These are phyloP conservation scores for Pythium rhizo-oryzae DNA, from an alignment of 352 stramenopile genomes.

Conservation along the genomic window DNA sequence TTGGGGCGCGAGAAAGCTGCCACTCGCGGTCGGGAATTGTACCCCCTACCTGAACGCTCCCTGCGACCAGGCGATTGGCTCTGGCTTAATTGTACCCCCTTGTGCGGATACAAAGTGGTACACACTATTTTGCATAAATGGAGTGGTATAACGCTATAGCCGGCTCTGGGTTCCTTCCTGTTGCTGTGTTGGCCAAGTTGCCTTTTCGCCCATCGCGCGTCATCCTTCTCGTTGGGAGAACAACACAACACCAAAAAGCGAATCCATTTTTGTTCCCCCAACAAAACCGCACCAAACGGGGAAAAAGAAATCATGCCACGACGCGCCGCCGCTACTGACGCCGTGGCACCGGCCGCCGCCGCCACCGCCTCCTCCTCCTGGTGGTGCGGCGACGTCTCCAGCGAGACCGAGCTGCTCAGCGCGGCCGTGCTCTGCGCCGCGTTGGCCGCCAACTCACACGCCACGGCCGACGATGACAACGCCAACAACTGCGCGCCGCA, in stretches of 20 bases:
- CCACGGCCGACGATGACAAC: constrained; percentile 16
- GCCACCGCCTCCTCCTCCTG: constrained; percentile 25
- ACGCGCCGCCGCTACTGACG: background rate
- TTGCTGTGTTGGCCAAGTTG: constrained; percentile 14
- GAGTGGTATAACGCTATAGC: background rate
- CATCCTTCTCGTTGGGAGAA: constrained; percentile 9
- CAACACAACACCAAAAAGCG: background rate
- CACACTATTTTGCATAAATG: background rate
- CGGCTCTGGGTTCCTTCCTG: constrained; percentile 18
- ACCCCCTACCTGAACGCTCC: constrained; percentile 3
- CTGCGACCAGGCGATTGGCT: background rate
- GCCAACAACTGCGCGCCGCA: constrained; percentile 21
- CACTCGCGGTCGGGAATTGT: constrained; percentile 4
- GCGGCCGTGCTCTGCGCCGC: constrained; percentile 77
- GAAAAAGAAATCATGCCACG: background rate
- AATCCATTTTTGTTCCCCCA: background rate
- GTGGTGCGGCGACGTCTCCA: constrained; percentile 57
- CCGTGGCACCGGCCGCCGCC: background rate
- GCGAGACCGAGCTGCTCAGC: constrained; percentile 74
- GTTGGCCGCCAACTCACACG: constrained; percentile 42
- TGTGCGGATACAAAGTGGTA: background rate
- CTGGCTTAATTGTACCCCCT: constrained; percentile 25
- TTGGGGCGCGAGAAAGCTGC: background rate
- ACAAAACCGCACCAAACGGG: background rate
- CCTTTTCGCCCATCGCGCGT: constrained; percentile 28